phyloP scores from a whole-genome alignment of 768 basidiomycete genomes.

The Leccinum sublutescens region DNA sequence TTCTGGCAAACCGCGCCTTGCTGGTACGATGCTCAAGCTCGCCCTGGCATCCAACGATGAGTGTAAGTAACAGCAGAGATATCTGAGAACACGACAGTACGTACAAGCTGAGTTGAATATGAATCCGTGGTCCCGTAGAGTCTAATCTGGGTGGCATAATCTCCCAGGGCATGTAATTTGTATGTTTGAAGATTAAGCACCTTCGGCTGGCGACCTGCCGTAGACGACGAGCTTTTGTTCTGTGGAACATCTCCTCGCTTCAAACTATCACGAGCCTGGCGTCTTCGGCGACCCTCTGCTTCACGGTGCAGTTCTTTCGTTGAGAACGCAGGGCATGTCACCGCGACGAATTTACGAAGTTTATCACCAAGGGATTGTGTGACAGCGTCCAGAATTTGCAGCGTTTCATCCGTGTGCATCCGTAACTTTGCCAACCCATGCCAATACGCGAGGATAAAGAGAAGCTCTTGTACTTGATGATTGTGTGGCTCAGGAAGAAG shows the following conservation, averaged over 20 bases:
- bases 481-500: neutral
- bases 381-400: neutral
- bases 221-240: neutral
- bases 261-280: neutral
- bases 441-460: neutral
- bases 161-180: neutral
- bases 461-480: neutral
- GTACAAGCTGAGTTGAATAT: neutral
- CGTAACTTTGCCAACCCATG: neutral
- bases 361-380: neutral
- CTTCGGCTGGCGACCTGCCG: neutral
- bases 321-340: neutral
- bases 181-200: neutral
- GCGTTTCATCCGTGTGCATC: neutral
- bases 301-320: neutral
- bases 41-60: neutral
- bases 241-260: neutral
- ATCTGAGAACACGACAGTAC: neutral
- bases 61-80: neutral
- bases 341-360: neutral
- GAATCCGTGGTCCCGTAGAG: neutral
- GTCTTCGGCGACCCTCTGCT: too few species aligned
- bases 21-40: neutral
- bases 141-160: neutral
- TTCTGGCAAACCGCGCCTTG: neutral